Evolutionary conservation across 345 rosid species (phyloP).

Genomic region (Eucalyptus decipiens): DNA sequence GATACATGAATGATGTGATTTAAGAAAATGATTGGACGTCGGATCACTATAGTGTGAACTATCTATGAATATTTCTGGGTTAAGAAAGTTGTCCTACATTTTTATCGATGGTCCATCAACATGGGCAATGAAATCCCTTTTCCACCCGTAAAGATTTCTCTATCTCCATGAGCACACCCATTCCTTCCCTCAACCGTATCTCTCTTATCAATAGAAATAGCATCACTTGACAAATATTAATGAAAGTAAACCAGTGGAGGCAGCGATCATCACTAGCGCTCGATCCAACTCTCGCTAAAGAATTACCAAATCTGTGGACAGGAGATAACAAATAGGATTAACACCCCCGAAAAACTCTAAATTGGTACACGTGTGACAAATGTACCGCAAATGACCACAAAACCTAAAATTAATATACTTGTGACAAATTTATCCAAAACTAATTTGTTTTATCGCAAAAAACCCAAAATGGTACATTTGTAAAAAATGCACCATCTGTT

Average conservation of each 20-base stretch:
- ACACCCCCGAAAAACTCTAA: accelerated
- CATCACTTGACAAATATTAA: not conserved
- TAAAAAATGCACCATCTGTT: accelerated
- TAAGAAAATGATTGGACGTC: not conserved
- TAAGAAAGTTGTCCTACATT: not conserved
- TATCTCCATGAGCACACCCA: not conserved
- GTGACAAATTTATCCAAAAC: accelerated
- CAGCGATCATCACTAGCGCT: not conserved
- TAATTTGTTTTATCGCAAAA: accelerated
- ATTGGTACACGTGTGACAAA: accelerated
- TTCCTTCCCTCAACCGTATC: not conserved
- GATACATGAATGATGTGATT: not conserved
- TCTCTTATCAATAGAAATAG: not conserved
- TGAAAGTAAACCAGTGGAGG: not conserved
- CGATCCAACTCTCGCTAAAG: accelerated
- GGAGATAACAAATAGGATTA: not conserved
- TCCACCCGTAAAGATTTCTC: not conserved
- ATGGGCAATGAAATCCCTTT: not conserved
- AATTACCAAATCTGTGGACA: too few relatives aligned
- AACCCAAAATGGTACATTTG: too few relatives aligned
- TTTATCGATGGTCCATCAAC: not conserved
- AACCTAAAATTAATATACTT: accelerated
- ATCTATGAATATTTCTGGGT: not conserved
- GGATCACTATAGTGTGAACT: not conserved
- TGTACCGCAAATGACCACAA: too few relatives aligned